Percentiles rank a stretch among this genome's conserved stretches.
Conservation (phyloP, 306 rosid genomes). For the Cicer judaicum region DNA sequence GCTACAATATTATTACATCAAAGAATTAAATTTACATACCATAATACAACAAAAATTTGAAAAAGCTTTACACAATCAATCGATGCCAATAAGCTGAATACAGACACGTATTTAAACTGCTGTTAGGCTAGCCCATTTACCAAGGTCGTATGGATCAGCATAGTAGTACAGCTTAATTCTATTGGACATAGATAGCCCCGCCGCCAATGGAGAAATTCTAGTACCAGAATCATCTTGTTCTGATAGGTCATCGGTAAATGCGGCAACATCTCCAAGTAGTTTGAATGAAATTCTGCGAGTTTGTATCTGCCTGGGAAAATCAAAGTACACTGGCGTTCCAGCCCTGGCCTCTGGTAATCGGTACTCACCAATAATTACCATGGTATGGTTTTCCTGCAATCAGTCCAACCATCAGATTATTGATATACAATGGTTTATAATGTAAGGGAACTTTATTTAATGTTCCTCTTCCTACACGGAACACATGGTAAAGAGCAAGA, state of each 20-base stretch:
- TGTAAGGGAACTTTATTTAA: not conserved
- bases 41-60: slow-evolving; percentile 52
- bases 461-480: slow-evolving; percentile 6
- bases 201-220: slow-evolving; percentile 61
- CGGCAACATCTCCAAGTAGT: slow-evolving; percentile 86
- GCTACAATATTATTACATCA: slow-evolving; percentile 50
- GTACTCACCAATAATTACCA: slow-evolving; percentile 75
- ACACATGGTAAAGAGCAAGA: slow-evolving; percentile 4
- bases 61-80: slow-evolving; percentile 44
- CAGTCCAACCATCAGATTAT: slow-evolving; percentile 37
- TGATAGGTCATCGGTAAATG: slow-evolving; percentile 76
- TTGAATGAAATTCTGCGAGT: slow-evolving; percentile 75
- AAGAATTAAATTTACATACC: slow-evolving; percentile 54
- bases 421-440: slow-evolving; percentile 4
- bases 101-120: slow-evolving; percentile 58
- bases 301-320: slow-evolving; percentile 73
- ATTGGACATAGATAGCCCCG: slow-evolving; percentile 78
- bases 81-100: slow-evolving; percentile 39
- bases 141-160: slow-evolving; percentile 89
- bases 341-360: slow-evolving; percentile 90
- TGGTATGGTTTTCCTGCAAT: slow-evolving; percentile 70
- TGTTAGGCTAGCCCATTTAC: slow-evolving; percentile 94
- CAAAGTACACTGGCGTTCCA: slow-evolving; percentile 94
- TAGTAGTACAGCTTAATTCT: slow-evolving; percentile 76
- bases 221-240: slow-evolving; percentile 80